Evolutionary conservation across 148 eudicot genomes (phyloP), one percentile per base, ranked within the genome.

Genomic region (Pouteria glomerata): DNA sequence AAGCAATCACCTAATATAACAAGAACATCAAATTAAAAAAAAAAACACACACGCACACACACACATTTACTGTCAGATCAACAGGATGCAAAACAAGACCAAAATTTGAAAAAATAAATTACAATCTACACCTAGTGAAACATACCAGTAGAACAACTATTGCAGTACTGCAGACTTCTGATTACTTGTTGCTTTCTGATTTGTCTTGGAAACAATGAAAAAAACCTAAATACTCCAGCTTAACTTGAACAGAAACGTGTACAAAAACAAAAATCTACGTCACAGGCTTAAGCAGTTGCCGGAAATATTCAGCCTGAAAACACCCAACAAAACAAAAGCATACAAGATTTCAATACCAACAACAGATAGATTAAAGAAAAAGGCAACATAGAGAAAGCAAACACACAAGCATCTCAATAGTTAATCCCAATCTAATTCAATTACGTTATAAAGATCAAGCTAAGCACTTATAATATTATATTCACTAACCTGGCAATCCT

Each of bases 231-330:
- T 74, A 86, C 73, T 68, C 83, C 84, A 87, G 82, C 81, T 86
- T 72, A 83, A 84, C 76, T 78, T 79, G 86, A 80, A 74, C 76
- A 77, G 31, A 48, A 47, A 31, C 85, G 64, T 71, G 45, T 24
- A 65, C 30, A 12, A 51, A 50, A 63, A 60, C 72, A 82, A 61
- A 78, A 72, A 65, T n/a, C 96, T 94, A 94, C 98, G 98, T 94
- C 16, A 94, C 97, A 42, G 98, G 98, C 81, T 94, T 94, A 37
- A 94, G 87, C 85, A 94, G 86, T 37, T 86, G 95, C 30, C 98
- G 93, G 69, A 94, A 94, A 81, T 94, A 94, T 73, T 94, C 98
- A 47, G 98, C 98, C 98, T 94, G 97, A 50, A 89, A 87, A 63
- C 34, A 45, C 8, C 51, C 65, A 74, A 78, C 41, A 84, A 76